Evolutionary conservation across 164 flowering plant genomes (phyloP).

Genomic region (Berberis vulgaris): DNA sequence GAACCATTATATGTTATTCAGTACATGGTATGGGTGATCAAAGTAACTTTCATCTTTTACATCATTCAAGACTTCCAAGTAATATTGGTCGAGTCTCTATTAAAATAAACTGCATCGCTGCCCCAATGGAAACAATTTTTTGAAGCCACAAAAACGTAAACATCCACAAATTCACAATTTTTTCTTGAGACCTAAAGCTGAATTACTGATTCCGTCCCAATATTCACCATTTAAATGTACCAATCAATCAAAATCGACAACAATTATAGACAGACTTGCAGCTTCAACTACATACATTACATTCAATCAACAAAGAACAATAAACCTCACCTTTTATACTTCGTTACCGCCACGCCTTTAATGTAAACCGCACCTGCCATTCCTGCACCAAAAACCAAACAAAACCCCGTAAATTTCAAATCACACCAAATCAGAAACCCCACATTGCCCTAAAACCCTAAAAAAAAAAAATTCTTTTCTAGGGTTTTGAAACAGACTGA

Average conservation of each 20-base stretch:
- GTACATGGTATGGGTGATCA: too few relatives aligned
- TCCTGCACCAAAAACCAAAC: conserved; percentile 36
- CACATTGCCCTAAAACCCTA: not conserved
- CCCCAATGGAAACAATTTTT: not conserved
- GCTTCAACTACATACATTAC: not conserved
- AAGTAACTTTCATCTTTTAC: too few relatives aligned
- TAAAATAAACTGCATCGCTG: too few relatives aligned
- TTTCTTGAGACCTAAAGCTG: too few relatives aligned
- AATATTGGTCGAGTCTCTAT: too few relatives aligned
- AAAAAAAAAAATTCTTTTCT: not conserved
- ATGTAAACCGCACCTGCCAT: conserved; percentile 95
- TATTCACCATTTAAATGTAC: not conserved
- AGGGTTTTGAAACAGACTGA: conserved; percentile 14
- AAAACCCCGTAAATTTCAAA: not conserved
- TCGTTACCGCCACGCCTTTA: conserved; percentile 78
- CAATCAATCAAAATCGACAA: not conserved
- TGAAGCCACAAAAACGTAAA: not conserved
- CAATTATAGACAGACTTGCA: not conserved
- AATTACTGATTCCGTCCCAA: not conserved
- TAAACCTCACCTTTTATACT: conserved; percentile 62
- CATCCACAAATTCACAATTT: not conserved
- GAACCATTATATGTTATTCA: too few relatives aligned
- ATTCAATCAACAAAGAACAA: not conserved
- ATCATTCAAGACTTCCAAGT: too few relatives aligned
- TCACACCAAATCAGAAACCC: not conserved